phyloP scores from a whole-genome alignment of 192 early-diverging fungal genomes.

The Linnemannia exigua region DNA sequence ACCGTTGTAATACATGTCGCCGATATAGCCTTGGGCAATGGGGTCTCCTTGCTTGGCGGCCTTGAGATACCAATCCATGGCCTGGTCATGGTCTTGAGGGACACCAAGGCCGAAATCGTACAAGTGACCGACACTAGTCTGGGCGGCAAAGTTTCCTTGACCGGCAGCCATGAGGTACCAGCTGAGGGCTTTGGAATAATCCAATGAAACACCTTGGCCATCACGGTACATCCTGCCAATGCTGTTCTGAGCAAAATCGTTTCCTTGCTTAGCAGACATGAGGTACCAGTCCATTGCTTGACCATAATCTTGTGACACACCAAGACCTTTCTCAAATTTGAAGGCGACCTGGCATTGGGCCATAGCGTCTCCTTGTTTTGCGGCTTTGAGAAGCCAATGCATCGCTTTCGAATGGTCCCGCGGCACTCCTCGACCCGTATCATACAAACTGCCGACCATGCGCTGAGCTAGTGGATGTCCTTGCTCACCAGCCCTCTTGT shows the following conservation, averaged over 20 bases:
- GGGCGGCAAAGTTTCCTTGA: background rate
- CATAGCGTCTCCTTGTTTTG: too few species aligned
- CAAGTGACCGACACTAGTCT: background rate
- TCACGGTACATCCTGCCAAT: background rate
- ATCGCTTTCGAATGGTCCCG: too few species aligned
- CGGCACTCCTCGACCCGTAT: too few species aligned
- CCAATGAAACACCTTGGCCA: background rate
- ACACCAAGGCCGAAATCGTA: background rate
- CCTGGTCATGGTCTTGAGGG: background rate
- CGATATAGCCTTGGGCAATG: background rate
- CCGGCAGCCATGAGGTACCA: background rate
- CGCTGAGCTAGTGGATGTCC: background rate
- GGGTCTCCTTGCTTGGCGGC: background rate
- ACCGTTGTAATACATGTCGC: background rate
- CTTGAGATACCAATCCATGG: slow-evolving; percentile 1
- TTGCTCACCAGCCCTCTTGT: background rate
- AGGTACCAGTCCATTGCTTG: too few species aligned
- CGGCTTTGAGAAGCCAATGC: too few species aligned
- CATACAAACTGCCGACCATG: background rate
- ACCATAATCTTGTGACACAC: background rate
- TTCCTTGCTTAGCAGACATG: too few species aligned
- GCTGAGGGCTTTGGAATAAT: background rate
- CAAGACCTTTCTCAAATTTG: too few species aligned
- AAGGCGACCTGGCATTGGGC: too few species aligned
- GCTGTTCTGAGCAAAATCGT: background rate